Conservation (phyloP, 352 stramenopile genomes). For the Phytophthora syringae region DNA sequence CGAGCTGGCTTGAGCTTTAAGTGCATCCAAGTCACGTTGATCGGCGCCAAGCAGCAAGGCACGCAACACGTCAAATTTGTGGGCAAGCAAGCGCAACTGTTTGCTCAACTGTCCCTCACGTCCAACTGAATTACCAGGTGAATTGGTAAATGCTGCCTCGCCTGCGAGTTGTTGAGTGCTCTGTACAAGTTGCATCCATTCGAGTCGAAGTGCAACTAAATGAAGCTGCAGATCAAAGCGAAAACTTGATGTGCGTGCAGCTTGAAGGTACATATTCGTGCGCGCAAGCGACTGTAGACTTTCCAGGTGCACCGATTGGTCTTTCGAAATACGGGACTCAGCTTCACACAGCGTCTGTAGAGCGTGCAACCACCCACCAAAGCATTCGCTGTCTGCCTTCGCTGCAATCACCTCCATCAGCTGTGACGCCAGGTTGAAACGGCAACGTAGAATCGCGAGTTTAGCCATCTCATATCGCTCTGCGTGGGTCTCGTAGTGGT, state of each 20-base stretch:
- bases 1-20: constrained; percentile 32
- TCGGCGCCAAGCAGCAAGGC: constrained; percentile 38
- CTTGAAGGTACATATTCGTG: constrained; percentile 40
- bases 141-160: constrained; percentile 48
- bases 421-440: constrained; percentile 32
- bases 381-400: constrained; percentile 45
- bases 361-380: constrained; percentile 54
- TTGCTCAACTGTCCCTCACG: constrained; percentile 31
- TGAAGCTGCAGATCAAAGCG: constrained; percentile 55
- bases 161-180: constrained; percentile 52
- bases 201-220: constrained; percentile 41
- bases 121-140: constrained; percentile 18
- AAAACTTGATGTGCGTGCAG: constrained; percentile 42
- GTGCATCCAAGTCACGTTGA: constrained; percentile 29
- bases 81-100: constrained; percentile 32
- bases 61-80: constrained; percentile 36
- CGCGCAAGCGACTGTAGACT: constrained; percentile 36
- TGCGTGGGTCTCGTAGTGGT: constrained; percentile 36
- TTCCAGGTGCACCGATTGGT: constrained; percentile 32
- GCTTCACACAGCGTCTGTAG: constrained; percentile 42
- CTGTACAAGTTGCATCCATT: constrained; percentile 53
- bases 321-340: constrained; percentile 32
- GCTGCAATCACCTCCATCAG: constrained; percentile 35
- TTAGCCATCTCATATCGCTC: constrained; percentile 59
- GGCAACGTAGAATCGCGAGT: constrained; percentile 46